Base-by-base conservation (phyloP, 2,329 filamentous ascomycete genomes). In the Cytospora mali region DNA sequence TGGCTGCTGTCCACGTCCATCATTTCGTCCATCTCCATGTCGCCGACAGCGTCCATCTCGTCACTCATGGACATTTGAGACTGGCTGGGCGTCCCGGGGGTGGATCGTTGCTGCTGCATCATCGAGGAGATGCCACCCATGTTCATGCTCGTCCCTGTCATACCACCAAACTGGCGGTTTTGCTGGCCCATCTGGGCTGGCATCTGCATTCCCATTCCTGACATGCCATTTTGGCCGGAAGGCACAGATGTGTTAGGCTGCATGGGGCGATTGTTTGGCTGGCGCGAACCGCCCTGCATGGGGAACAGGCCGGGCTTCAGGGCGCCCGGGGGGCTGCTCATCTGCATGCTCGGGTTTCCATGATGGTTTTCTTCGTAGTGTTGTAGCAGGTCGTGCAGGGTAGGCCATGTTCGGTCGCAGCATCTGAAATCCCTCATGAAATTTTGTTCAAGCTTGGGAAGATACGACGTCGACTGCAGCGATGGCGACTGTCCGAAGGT, bases 341-440 rank as follows among this genome's bases (percentile, higher is more conserved):
- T 61, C 61, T 66, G 79, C 77, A 9, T 79, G 76, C 66, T 79
- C 79, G 66, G 90, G 84, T 67, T 91, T 88, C 50, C 57, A 18
- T 93, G 94, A 76, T 99, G 95, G 61, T 90, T 87, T 77, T 97
- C 94, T 77, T 99, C 95, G 74, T 97, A 99, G 75, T 99, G 95
- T 73, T 97, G 93, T 53, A 99, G 81, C 53, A 99, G 83, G 73
- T 98, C 95, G 78, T 99, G 95, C 69, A 99, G 85, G 56, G 93
- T 96, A 27, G 93, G 90, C 68, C 97, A 84, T 33, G 89, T 94
- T 71, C 92, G 86, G 71, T 93, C 93, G 77, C 95, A 99, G 79
- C 95, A 99, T 58, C 90, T 90, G 77, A 98, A 98, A 78, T 98
- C 93, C 76, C 90, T 90, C 92, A 98, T 96, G 75, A 97, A 99